These are phyloP conservation scores for Xylogone sp. DNA, from an alignment of 2,329 filamentous ascomycete genomes.

Conservation along the genomic window DNA sequence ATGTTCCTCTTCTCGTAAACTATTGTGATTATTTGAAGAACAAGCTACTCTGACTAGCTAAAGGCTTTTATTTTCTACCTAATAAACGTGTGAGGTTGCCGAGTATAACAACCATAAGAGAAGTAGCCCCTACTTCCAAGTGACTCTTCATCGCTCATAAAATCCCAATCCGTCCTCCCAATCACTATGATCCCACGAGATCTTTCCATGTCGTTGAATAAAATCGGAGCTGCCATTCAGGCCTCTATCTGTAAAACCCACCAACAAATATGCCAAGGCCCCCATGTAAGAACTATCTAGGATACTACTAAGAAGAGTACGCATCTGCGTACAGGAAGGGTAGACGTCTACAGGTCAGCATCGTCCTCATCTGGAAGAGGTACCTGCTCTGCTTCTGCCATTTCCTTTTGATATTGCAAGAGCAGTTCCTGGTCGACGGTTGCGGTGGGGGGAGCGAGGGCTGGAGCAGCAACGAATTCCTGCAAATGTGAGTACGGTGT, in stretches of 20 bases:
- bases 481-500: conserved; percentile 33
- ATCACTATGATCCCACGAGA: conserved; percentile 19
- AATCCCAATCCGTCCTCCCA: conserved; percentile 18
- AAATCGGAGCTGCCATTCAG: conserved; percentile 19
- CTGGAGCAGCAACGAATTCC: conserved; percentile 96
- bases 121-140: conserved; percentile 17
- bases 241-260: conserved; percentile 26
- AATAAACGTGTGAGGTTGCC: conserved; percentile 26
- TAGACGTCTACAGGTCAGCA: conserved; percentile 45
- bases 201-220: conserved; percentile 19
- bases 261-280: conserved; percentile 27
- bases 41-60: conserved; percentile 3
- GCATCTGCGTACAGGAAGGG: conserved; percentile 13
- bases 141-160: conserved; percentile 24
- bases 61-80: conserved; percentile 17
- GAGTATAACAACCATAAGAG: conserved; percentile 16
- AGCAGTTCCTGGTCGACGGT: conserved; percentile 82
- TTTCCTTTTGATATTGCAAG: conserved; percentile 81
- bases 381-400: conserved; percentile 73
- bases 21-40: background rate
- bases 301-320: conserved; percentile 24
- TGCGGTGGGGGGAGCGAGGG: conserved; percentile 90
- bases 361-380: conserved; percentile 96
- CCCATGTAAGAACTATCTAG: conserved; percentile 29
- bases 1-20: too few relatives aligned